Evolutionary conservation across 352 stramenopile genomes (phyloP).

Genomic region (Albugo candida): DNA sequence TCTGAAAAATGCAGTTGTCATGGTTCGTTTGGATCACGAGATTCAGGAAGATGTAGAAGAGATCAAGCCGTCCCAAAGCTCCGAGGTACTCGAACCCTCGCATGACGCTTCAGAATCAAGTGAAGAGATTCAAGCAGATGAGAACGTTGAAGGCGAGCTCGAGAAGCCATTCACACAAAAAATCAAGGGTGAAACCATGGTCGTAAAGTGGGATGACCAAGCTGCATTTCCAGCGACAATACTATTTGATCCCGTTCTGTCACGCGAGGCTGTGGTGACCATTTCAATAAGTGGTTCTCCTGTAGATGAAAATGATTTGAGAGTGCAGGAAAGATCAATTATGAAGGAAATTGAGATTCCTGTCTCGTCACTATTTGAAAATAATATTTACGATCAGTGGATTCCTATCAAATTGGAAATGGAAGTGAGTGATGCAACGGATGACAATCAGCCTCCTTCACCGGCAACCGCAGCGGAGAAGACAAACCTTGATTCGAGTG

Average conservation of each 20-base stretch:
- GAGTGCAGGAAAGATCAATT: slow-evolving; percentile 7
- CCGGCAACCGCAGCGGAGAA: slow-evolving; percentile 6
- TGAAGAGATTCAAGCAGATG: slow-evolving; percentile 4
- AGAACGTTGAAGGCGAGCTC: background rate
- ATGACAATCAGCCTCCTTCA: background rate
- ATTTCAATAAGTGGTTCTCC: slow-evolving; percentile 26
- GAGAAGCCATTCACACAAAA: background rate
- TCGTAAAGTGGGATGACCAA: slow-evolving; percentile 11
- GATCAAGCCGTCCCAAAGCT: slow-evolving; percentile 21
- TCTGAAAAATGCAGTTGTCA: slow-evolving; percentile 20
- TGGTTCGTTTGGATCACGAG: slow-evolving; percentile 49
- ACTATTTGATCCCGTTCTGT: slow-evolving; percentile 69
- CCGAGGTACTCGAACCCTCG: slow-evolving; percentile 15
- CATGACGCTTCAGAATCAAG: slow-evolving; percentile 23
- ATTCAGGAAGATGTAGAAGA: slow-evolving; percentile 34
- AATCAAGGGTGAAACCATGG: background rate
- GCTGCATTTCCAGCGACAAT: slow-evolving; percentile 39
- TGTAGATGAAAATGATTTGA: slow-evolving; percentile 20
- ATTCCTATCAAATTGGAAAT: slow-evolving; percentile 34
- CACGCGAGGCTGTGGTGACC: slow-evolving; percentile 52
- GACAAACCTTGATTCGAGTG: background rate
- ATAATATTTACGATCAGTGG: slow-evolving; percentile 38
- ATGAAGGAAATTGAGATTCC: slow-evolving; percentile 68
- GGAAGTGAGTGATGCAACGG: slow-evolving; percentile 10
- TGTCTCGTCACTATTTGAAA: slow-evolving; percentile 52